A percentile compares a stretch with the other conserved stretches of the same genome.
Evolutionary conservation across 148 eudicot species (phyloP).

Genomic region (Vaccinium corymbosum): DNA sequence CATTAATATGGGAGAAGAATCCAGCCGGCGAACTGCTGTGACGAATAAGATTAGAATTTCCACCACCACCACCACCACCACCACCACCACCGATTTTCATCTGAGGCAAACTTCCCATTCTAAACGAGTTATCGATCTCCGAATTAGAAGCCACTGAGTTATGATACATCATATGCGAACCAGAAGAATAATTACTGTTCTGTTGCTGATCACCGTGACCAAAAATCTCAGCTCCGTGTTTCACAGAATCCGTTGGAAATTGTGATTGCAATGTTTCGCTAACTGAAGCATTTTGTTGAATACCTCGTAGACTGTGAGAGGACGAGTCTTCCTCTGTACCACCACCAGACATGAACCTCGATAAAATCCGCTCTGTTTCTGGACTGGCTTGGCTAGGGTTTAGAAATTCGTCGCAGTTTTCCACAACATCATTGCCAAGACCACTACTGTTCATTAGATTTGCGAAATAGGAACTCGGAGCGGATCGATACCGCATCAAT

Average conservation of each 20-base stretch:
- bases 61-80: constrained; percentile 21
- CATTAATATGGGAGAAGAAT: constrained; percentile 48
- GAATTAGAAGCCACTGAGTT: constrained; percentile 27
- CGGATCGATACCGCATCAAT: constrained; percentile 75
- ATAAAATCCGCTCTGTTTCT: constrained; percentile 47
- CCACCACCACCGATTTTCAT: constrained; percentile 38
- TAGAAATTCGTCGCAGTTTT: constrained; percentile 31
- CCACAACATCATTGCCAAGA: constrained; percentile 24
- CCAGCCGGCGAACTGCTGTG: constrained; percentile 92
- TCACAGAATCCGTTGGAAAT: constrained; percentile 27
- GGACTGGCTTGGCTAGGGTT: constrained; percentile 59
- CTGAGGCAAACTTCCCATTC: constrained; percentile 20
- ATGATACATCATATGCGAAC: constrained; percentile 40
- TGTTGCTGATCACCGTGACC: constrained; percentile 20
- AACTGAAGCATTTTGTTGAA: constrained; percentile 28
- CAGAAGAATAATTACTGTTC: constrained; percentile 34
- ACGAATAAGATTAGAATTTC: constrained; percentile 55
- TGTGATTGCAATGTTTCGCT: constrained; percentile 24
- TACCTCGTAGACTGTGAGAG: constrained; percentile 23
- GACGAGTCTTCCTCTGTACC: constrained; percentile 17
- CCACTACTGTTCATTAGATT: constrained; percentile 40
- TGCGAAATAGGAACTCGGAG: constrained; percentile 87
- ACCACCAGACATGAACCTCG: constrained; percentile 42
- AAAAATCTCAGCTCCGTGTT: constrained; percentile 41
- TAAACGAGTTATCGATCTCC: constrained; percentile 18